Evolutionary conservation across 345 rosid species (phyloP).

Genomic region (Kandelia obovata): DNA sequence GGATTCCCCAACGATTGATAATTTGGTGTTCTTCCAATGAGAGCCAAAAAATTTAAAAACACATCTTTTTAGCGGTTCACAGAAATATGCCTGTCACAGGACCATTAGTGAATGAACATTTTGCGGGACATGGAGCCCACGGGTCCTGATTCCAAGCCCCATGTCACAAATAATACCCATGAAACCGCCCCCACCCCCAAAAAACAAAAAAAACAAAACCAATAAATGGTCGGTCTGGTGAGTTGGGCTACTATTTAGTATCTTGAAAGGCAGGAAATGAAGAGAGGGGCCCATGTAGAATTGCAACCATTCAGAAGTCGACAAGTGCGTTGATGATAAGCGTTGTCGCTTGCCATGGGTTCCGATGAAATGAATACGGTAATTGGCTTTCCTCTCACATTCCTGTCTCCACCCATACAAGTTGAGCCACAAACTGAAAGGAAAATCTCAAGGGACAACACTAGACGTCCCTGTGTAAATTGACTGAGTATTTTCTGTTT

Average conservation of each 20-base stretch:
- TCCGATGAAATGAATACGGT: not conserved
- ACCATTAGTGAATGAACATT: not conserved
- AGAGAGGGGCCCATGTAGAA: not conserved
- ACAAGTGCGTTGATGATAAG: constrained; percentile 20
- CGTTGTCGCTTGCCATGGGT: not conserved
- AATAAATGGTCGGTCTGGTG: constrained; percentile 16
- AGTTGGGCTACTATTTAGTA: constrained; percentile 11
- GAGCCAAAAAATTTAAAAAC: too few relatives aligned
- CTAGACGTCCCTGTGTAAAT: not conserved
- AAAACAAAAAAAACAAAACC: too few relatives aligned
- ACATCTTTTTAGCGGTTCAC: not conserved
- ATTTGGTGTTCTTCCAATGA: too few relatives aligned
- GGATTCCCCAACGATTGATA: too few relatives aligned
- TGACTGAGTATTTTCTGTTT: not conserved
- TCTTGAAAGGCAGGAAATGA: constrained; percentile 12
- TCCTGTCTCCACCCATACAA: constrained; percentile 15
- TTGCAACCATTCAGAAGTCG: constrained; percentile 9
- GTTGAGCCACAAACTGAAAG: not conserved
- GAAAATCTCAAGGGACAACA: constrained; percentile 4
- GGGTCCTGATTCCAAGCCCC: constrained; percentile 19
- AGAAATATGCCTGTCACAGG: not conserved
- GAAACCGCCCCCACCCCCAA: not conserved
- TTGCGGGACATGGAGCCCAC: constrained; percentile 24
- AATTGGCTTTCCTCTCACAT: not conserved
- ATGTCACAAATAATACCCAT: not conserved